Evolutionary conservation across 192 early-diverging fungal genomes (phyloP).

Genomic region (Piromyces finnis): DNA sequence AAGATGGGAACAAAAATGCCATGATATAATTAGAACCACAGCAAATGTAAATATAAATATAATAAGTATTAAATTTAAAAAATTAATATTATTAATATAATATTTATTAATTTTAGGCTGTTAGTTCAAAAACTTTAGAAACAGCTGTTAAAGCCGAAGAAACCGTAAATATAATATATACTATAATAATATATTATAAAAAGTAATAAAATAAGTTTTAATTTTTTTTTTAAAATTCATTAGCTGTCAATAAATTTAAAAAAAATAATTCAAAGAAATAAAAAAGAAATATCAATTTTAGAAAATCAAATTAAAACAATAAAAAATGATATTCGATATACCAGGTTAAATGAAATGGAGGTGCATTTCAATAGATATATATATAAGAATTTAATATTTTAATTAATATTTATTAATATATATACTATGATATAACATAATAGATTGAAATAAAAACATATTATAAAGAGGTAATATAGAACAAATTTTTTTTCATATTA

Average conservation of each 20-base stretch:
- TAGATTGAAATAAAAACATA: background rate
- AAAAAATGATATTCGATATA: background rate
- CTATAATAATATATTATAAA: no score
- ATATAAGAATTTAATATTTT: background rate
- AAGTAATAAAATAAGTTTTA: no score
- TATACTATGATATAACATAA: no score
- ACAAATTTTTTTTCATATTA: no score
- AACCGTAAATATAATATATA: background rate
- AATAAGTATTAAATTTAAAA: no score
- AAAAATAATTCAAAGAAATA: background rate
- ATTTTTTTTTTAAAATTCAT: background rate
- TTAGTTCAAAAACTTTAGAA: background rate
- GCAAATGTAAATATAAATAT: background rate
- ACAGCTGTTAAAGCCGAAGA: background rate
- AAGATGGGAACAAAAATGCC: background rate
- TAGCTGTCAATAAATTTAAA: background rate
- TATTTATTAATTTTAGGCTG: background rate
- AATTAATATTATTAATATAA: no score
- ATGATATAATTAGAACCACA: background rate
- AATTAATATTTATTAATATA: no score
- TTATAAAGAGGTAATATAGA: background rate
- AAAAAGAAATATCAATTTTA: background rate
- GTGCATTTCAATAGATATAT: background rate
- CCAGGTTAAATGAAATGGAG: background rate
- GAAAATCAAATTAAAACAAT: background rate